Conservation (phyloP, 768 basidiomycete genomes). For the Leccinum obscurum region DNA sequence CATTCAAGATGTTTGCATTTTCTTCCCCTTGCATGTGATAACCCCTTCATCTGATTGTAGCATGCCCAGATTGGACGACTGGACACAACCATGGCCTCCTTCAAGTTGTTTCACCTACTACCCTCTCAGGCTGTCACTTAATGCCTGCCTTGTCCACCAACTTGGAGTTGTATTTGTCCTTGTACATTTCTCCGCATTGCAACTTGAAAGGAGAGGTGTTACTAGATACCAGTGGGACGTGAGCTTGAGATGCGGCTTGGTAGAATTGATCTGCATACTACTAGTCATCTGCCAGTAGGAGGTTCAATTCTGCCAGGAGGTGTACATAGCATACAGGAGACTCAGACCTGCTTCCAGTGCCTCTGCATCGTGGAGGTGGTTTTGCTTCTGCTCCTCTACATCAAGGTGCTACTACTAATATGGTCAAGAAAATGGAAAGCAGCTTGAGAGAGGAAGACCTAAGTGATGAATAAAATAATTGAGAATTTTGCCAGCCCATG, state of each 20-base stretch:
- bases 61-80: no score
- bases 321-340: conserved; percentile 82
- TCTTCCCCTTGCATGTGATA: no score
- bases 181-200: conserved; percentile 70
- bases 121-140: no score
- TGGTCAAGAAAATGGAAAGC: conserved; percentile 92
- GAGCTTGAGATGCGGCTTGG: conserved; percentile 55
- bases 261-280: conserved; percentile 48
- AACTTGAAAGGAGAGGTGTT: conserved; percentile 58
- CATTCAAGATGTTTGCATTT: no score
- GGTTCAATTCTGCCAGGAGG: conserved; percentile 41
- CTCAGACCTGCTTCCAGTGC: conserved; percentile 59
- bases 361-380: conserved; percentile 73
- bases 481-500: conserved; percentile 2
- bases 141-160: no score
- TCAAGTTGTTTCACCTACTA: no score
- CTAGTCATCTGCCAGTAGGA: conserved; percentile 41
- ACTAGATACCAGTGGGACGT: conserved; percentile 48
- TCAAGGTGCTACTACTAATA: conserved; percentile 72
- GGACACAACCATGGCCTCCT: no score
- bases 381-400: conserved; percentile 82
- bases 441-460: conserved; percentile 42
- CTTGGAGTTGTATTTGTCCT: conserved; percentile 52
- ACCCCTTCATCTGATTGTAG: no score
- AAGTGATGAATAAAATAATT: not conserved